Evolutionary conservation across 192 early-diverging fungal genomes (phyloP).

Genomic region (Chytriomyces confervae): DNA sequence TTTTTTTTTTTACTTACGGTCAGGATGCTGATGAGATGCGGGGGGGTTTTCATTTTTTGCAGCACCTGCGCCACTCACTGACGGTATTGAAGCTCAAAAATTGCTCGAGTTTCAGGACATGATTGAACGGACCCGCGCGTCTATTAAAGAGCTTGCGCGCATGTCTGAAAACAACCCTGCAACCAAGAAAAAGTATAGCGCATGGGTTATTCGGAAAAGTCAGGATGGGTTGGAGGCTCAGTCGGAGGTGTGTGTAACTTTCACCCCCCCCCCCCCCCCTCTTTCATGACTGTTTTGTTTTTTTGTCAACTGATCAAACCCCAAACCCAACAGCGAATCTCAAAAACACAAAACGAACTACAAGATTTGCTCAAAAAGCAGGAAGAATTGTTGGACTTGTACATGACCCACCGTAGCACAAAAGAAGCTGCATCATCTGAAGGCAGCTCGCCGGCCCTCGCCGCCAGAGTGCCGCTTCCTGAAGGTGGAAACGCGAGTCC

Average conservation of each 20-base stretch:
- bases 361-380: constrained; percentile 29
- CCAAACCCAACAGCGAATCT: constrained; percentile 5
- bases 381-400: constrained; percentile 28
- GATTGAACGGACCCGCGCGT: constrained; percentile 25
- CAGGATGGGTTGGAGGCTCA: background rate
- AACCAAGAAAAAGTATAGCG: constrained; percentile 3
- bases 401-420: constrained; percentile 10
- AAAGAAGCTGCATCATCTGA: background rate
- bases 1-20: background rate
- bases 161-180: constrained; percentile 1
- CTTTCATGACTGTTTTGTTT: background rate
- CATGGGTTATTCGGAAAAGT: constrained; percentile 21
- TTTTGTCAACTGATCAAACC: background rate
- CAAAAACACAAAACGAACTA: constrained; percentile 37
- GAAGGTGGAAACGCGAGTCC: background rate
- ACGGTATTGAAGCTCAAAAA: constrained; percentile 20
- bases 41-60: no score
- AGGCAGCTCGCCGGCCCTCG: background rate
- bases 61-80: background rate
- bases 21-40: background rate
- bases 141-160: constrained; percentile 15
- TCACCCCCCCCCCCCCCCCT: no score
- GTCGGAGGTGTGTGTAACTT: background rate
- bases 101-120: constrained; percentile 20
- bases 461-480: background rate